phyloP scores from a whole-genome alignment of 371 early-diverging fungal genomes.

The Apophysomyces elegans region DNA sequence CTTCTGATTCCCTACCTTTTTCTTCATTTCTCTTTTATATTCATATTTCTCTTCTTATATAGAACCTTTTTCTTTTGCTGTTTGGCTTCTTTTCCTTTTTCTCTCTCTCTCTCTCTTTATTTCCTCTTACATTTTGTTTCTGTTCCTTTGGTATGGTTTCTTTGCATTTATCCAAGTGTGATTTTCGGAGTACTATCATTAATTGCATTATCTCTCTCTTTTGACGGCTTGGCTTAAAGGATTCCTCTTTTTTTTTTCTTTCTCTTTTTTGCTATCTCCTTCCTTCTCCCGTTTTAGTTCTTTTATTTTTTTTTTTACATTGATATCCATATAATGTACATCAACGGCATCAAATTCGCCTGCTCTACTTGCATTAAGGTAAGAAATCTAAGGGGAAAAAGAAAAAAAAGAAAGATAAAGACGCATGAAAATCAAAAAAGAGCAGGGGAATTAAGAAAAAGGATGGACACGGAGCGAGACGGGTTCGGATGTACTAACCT shows the following conservation, averaged over 20 bases:
- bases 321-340: constrained; percentile 26
- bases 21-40: not conserved
- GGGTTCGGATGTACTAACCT: constrained; percentile 13
- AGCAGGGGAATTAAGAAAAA: not conserved
- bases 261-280: not conserved
- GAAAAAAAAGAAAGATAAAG: not conserved
- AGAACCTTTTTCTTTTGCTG: not conserved
- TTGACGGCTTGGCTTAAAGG: constrained; percentile 12
- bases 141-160: constrained; percentile 33
- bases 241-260: constrained; percentile 23
- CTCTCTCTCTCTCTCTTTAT: constrained; percentile 14
- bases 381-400: not conserved
- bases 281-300: not conserved
- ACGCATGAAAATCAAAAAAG: not conserved
- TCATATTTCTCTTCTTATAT: not conserved
- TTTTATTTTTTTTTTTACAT: not conserved
- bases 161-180: constrained; percentile 37
- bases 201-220: constrained; percentile 34
- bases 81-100: constrained; percentile 2
- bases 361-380: constrained; percentile 48
- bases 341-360: constrained; percentile 45
- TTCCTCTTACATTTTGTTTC: constrained; percentile 11
- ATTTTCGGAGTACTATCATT: constrained; percentile 20
- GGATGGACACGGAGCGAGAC: not conserved
- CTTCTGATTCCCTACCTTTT: not conserved